Evolutionary conservation across 2,329 filamentous ascomycete species (phyloP).

Genomic region (Daldinia eschscholtzii): DNA sequence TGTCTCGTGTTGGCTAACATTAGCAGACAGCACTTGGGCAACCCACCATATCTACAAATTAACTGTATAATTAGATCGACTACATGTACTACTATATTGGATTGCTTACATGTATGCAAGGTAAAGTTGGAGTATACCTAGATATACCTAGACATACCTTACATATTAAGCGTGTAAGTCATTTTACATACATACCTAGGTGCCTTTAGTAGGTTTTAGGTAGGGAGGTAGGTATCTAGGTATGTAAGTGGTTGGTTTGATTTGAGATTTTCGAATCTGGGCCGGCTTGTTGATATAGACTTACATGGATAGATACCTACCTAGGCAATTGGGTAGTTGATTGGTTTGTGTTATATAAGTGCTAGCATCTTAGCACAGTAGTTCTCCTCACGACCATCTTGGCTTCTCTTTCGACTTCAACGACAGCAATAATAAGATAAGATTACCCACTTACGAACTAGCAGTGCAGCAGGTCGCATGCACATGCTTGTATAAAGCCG

Average conservation of each 20-base stretch:
- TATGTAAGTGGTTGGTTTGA: background rate
- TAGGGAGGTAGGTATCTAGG: background rate
- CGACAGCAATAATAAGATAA: background rate
- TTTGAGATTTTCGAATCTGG: background rate
- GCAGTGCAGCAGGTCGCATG: slow-evolving; percentile 7
- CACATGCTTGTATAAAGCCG: slow-evolving; percentile 17
- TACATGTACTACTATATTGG: background rate
- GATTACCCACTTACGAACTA: slow-evolving; percentile 1
- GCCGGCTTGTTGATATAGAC: background rate
- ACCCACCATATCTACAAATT: background rate
- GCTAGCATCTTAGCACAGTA: background rate
- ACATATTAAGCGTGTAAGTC: background rate
- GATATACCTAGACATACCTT: no score
- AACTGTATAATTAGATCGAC: background rate
- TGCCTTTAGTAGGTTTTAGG: background rate
- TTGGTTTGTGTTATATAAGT: background rate
- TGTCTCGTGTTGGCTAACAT: slow-evolving; percentile 6
- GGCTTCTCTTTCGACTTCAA: background rate
- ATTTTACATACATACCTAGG: background rate
- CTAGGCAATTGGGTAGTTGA: background rate
- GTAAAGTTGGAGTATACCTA: background rate
- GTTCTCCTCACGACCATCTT: background rate
- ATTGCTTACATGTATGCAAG: background rate
- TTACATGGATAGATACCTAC: background rate
- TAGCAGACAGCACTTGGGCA: background rate